Evolutionary conservation across 2,329 filamentous ascomycete genomes (phyloP).

Genomic region (Graphilbum sp.): DNA sequence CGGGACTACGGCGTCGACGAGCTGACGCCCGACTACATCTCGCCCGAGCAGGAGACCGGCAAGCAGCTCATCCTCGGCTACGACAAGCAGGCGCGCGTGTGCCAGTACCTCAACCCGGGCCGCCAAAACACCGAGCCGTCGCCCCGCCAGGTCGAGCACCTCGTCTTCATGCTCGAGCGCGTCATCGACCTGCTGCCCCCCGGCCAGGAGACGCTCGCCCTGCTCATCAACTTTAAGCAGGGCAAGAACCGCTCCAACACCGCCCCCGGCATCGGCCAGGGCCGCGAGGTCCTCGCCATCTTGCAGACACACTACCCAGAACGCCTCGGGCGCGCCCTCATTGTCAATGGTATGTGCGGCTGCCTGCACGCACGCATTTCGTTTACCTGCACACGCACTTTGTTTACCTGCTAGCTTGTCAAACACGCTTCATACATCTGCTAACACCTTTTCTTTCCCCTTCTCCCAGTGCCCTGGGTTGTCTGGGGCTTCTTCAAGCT

Average conservation of each 20-base stretch:
- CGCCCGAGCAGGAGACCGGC: constrained; percentile 86
- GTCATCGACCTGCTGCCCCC: constrained; percentile 76
- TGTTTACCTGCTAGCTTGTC: no score
- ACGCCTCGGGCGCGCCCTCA: constrained; percentile 70
- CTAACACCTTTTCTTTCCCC: neutral
- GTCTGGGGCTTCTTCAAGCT: constrained; percentile 92
- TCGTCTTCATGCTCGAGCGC: constrained; percentile 91
- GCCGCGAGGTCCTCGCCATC: constrained; percentile 73
- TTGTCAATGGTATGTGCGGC: constrained; percentile 58
- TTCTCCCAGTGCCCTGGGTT: constrained; percentile 60
- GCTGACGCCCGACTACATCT: constrained; percentile 74
- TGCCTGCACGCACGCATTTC: no score
- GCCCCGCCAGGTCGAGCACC: constrained; percentile 77
- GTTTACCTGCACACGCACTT: no score
- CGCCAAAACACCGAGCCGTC: constrained; percentile 83
- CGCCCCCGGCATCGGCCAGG: constrained; percentile 55
- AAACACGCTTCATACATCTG: no score
- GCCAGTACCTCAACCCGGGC: constrained; percentile 77
- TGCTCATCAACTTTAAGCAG: constrained; percentile 85
- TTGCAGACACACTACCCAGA: constrained; percentile 95
- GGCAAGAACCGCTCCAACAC: constrained; percentile 59
- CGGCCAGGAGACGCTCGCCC: constrained; percentile 69
- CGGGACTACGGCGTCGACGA: constrained; percentile 74
- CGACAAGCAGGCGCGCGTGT: constrained; percentile 72
- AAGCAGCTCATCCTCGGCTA: constrained; percentile 86